Percentiles rank a stretch among this genome's conserved stretches.
Evolutionary conservation across 2,329 filamentous ascomycete species (phyloP).

Genomic region (Neoarthrinium moseri): DNA sequence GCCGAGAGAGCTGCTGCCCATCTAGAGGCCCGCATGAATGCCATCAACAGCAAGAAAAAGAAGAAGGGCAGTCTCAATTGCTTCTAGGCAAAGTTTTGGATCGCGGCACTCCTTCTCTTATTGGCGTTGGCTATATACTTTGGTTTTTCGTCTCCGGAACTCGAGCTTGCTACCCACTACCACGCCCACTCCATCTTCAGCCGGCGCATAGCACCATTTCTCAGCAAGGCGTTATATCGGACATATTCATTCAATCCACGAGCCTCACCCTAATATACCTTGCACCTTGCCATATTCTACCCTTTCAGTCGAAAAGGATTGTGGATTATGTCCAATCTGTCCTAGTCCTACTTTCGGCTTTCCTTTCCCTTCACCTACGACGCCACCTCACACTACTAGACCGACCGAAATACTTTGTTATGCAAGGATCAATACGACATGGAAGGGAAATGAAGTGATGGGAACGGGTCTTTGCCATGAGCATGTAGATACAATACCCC

Average conservation of each 20-base stretch:
- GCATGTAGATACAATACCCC: slow-evolving; percentile 2
- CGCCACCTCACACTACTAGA: neutral
- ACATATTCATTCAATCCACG: neutral
- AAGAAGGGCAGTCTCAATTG: slow-evolving; percentile 95
- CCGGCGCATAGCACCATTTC: neutral
- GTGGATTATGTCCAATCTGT: too few species aligned
- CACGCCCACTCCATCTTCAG: neutral
- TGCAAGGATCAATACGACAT: slow-evolving; percentile 2
- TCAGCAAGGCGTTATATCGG: neutral
- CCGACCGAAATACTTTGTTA: neutral
- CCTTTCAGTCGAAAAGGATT: too few species aligned
- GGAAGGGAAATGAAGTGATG: slow-evolving; percentile 6
- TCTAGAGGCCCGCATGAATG: slow-evolving; percentile 92
- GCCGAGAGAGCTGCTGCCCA: slow-evolving; percentile 87
- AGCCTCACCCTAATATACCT: neutral
- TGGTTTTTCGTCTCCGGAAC: neutral
- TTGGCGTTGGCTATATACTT: slow-evolving; percentile 7
- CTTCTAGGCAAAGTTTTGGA: slow-evolving; percentile 63
- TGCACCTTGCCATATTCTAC: neutral
- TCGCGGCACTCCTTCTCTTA: slow-evolving; percentile 14
- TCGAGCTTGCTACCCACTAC: neutral
- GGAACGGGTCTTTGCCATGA: slow-evolving; percentile 2
- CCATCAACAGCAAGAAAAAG: slow-evolving; percentile 90
- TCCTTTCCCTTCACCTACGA: too few species aligned
- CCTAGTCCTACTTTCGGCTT: too few species aligned